Evolutionary conservation across 2,329 filamentous ascomycete species (phyloP).

Genomic region (Xylariaceae sp.): DNA sequence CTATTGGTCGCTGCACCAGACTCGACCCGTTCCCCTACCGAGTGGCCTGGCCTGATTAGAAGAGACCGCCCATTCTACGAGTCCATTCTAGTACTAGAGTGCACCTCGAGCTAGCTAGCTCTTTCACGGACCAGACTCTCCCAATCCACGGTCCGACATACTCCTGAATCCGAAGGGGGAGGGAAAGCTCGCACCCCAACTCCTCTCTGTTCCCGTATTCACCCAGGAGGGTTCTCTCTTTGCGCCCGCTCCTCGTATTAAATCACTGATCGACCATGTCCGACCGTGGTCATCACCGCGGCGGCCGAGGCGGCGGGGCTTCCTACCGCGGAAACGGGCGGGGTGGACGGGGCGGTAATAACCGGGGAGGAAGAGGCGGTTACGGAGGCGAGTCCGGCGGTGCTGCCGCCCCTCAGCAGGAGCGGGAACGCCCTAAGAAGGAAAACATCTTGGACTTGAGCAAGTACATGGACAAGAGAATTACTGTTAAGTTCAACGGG

Average conservation of each 20-base stretch:
- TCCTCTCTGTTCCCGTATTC: neutral
- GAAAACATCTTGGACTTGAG: conserved; percentile 94
- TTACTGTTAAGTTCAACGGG: conserved; percentile 94
- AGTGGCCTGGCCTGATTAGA: too few species aligned
- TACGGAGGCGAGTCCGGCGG: conserved; percentile 39
- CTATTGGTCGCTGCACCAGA: conserved; percentile 6
- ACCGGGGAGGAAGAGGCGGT: conserved; percentile 38
- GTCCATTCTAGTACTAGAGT: conserved; percentile 8
- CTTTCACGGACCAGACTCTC: neutral
- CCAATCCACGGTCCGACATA: neutral
- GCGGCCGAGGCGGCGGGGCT: conserved; percentile 41
- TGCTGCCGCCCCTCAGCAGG: conserved; percentile 40
- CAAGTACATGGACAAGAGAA: conserved; percentile 96
- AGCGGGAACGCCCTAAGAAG: conserved; percentile 82
- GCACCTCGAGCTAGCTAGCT: neutral
- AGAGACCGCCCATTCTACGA: neutral
- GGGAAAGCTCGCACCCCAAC: neutral
- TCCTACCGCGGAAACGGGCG: conserved; percentile 37
- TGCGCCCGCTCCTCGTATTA: conserved; percentile 10
- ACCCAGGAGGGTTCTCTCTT: neutral
- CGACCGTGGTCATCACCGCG: conserved; percentile 46
- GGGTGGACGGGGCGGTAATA: conserved; percentile 27
- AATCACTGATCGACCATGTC: conserved; percentile 38
- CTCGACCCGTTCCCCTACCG: conserved; percentile 1
- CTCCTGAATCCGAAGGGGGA: neutral